Evolutionary conservation across 192 early-diverging fungal genomes (phyloP).

Genomic region (Coemansia javaensis): DNA sequence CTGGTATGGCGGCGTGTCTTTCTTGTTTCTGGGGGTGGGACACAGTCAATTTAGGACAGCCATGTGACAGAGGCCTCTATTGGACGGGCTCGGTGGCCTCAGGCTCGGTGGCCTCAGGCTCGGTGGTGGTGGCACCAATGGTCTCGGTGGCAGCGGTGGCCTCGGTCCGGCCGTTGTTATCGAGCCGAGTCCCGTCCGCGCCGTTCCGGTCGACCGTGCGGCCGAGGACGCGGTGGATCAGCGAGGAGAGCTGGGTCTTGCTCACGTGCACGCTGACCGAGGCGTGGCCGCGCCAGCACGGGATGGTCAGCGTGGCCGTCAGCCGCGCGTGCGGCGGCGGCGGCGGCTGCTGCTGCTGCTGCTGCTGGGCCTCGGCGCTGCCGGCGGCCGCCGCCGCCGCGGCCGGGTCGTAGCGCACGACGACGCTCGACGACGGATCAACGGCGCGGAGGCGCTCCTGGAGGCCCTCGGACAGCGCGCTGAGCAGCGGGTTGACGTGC

Average conservation of each 20-base stretch:
- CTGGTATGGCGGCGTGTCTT: too few species aligned
- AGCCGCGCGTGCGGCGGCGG: conserved; percentile 41
- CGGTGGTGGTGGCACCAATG: too few species aligned
- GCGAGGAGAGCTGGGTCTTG: conserved; percentile 65
- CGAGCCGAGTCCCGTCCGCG: conserved; percentile 18
- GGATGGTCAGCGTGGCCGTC: conserved; percentile 52
- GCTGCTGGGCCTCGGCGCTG: too few species aligned
- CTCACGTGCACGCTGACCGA: conserved; percentile 71
- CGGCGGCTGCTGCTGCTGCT: too few species aligned
- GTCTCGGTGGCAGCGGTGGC: neutral
- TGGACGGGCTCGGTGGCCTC: too few species aligned
- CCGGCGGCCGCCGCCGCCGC: conserved; percentile 17
- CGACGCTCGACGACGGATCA: conserved; percentile 55
- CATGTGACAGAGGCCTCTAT: too few species aligned
- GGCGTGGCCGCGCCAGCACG: conserved; percentile 68
- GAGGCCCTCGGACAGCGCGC: conserved; percentile 41
- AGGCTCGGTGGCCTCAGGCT: too few species aligned
- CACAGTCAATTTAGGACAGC: too few species aligned
- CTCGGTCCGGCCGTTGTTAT: conserved; percentile 29
- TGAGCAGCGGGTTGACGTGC: conserved; percentile 52
- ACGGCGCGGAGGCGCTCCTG: conserved; percentile 36
- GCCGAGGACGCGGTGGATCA: conserved; percentile 51
- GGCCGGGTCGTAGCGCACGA: conserved; percentile 51
- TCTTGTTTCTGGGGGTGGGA: too few species aligned
- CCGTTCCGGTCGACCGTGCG: conserved; percentile 19